These are phyloP conservation scores for Colletotrichum shisoi DNA, from an alignment of 2,329 filamentous ascomycete genomes.

Conservation along the genomic window DNA sequence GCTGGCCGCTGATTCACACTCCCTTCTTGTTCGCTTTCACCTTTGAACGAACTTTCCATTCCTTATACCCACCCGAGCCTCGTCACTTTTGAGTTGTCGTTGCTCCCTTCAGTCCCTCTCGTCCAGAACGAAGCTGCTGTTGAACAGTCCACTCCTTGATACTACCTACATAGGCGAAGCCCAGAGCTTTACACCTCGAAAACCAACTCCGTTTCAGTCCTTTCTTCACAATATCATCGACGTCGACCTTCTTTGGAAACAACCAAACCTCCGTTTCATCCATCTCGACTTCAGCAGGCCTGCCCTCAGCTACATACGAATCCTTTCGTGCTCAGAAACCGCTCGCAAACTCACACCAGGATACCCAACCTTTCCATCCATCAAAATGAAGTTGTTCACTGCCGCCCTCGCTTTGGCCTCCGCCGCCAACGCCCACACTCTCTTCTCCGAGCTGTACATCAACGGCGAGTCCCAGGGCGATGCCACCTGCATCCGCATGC, in stretches of 20 bases:
- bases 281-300: slow-evolving; percentile 36
- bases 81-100: slow-evolving; percentile 11
- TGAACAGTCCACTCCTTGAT: slow-evolving; percentile 38
- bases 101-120: slow-evolving; percentile 27
- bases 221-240: slow-evolving; percentile 4
- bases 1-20: slow-evolving; percentile 37
- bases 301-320: slow-evolving; percentile 19
- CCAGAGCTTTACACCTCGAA: slow-evolving; percentile 33
- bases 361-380: slow-evolving; percentile 29
- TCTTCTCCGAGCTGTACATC: slow-evolving; percentile 70
- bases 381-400: slow-evolving; percentile 51
- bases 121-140: slow-evolving; percentile 28
- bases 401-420: slow-evolving; percentile 50
- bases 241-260: slow-evolving; percentile 5
- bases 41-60: slow-evolving; percentile 37
- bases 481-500: slow-evolving; percentile 75
- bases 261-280: neutral
- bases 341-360: slow-evolving; percentile 10
- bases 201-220: slow-evolving; percentile 30
- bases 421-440: slow-evolving; percentile 63
- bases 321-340: slow-evolving; percentile 15
- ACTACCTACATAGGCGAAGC: slow-evolving; percentile 5
- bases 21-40: slow-evolving; percentile 33
- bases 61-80: slow-evolving; percentile 25
- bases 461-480: slow-evolving; percentile 71